Percentiles rank a stretch among this genome's conserved stretches.
Conservation (phyloP, 1,284 basidiomycete genomes). For the Fomitopsis pinicola region DNA sequence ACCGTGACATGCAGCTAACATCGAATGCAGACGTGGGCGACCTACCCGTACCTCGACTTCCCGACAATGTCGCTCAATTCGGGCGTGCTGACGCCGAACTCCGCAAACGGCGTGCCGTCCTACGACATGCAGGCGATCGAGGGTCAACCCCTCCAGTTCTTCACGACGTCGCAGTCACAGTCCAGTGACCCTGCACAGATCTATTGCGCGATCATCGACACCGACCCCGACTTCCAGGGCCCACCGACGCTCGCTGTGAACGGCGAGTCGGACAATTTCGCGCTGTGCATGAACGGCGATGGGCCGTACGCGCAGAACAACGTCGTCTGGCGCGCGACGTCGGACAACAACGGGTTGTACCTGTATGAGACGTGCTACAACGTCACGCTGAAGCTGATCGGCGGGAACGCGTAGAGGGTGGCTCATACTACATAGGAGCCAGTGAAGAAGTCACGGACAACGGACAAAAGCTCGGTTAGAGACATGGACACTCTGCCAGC, state of each 20-base stretch:
- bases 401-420: background rate
- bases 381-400: constrained; percentile 5
- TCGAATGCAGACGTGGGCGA: constrained; percentile 16
- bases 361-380: constrained; percentile 9
- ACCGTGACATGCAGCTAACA: background rate
- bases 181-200: constrained; percentile 8
- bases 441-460: background rate
- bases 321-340: constrained; percentile 12
- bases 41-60: constrained; percentile 21
- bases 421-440: background rate
- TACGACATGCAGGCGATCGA: constrained; percentile 8
- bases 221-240: constrained; percentile 19
- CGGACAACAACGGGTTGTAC: constrained; percentile 12
- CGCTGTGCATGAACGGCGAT: constrained; percentile 13
- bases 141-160: constrained; percentile 12
- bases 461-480: background rate
- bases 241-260: constrained; percentile 21
- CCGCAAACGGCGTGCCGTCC: constrained; percentile 7
- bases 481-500: background rate
- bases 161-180: constrained; percentile 12
- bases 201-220: constrained; percentile 23
- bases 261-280: constrained; percentile 17
- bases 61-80: constrained; percentile 16
- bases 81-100: constrained; percentile 15
- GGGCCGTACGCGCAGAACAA: constrained; percentile 8